phyloP scores from a whole-genome alignment of 2,329 filamentous ascomycete species.

The Ophiostoma sp. region DNA sequence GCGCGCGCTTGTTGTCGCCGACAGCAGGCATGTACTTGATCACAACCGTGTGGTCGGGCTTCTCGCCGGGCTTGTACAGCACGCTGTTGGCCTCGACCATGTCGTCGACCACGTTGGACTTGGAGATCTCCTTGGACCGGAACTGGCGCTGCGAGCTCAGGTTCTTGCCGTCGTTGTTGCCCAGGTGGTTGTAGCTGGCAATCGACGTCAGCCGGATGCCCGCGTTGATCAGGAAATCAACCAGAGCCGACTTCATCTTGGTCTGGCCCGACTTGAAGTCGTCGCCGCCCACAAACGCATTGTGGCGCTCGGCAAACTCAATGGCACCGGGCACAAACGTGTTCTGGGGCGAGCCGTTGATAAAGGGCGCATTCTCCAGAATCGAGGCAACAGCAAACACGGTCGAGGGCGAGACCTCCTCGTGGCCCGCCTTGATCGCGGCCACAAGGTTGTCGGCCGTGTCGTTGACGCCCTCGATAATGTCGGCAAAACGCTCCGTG shows the following conservation, averaged over 20 bases:
- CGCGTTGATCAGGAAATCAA: slow-evolving; percentile 97
- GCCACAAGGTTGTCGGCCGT: slow-evolving; percentile 90
- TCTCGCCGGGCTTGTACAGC: slow-evolving; percentile 85
- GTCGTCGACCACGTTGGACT: slow-evolving; percentile 98
- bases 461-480: slow-evolving; percentile 86
- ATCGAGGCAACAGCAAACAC: slow-evolving; percentile 94
- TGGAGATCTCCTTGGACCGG: slow-evolving; percentile 99
- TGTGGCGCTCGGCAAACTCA: slow-evolving; percentile 78
- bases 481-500: slow-evolving; percentile 91
- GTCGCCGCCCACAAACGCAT: slow-evolving; percentile 90
- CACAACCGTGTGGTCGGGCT: slow-evolving; percentile 96
- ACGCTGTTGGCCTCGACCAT: slow-evolving; percentile 96
- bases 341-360: slow-evolving; percentile 99
- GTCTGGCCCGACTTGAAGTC: slow-evolving; percentile 99
- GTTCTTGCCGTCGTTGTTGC: slow-evolving; percentile 99
- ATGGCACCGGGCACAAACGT: slow-evolving; percentile 94
- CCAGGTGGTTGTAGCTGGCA: slow-evolving; percentile 97
- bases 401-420: slow-evolving; percentile 90
- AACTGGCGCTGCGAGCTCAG: slow-evolving; percentile 96
- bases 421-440: slow-evolving; percentile 78
- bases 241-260: slow-evolving; percentile 99
- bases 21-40: slow-evolving; percentile 99
- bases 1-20: slow-evolving; percentile 95
- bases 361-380: slow-evolving; percentile 84
- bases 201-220: slow-evolving; percentile 99